phyloP scores from a whole-genome alignment of 805 yeast species.

The Hanseniaspora meyeri region DNA sequence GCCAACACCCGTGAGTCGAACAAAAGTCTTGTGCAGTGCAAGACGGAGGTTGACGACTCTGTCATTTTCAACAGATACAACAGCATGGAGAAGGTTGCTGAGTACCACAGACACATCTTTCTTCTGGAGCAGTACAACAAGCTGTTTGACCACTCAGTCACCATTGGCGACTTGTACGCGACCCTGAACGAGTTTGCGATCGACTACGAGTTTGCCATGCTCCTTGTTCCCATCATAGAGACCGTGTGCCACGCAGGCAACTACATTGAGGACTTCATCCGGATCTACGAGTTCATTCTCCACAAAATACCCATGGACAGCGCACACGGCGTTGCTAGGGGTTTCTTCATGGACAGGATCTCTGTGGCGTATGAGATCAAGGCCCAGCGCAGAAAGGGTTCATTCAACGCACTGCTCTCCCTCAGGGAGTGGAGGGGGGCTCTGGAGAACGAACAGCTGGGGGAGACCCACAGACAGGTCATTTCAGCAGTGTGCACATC shows the following conservation, averaged over 20 bases:
- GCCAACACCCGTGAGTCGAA: slow-evolving; percentile 1
- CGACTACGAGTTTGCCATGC: not conserved
- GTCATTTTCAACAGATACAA: not conserved
- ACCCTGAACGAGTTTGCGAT: not conserved
- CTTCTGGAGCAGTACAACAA: slow-evolving; percentile 6
- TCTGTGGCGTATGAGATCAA: not conserved
- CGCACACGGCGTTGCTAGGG: not conserved
- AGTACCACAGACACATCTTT: slow-evolving; percentile 1
- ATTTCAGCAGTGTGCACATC: not conserved
- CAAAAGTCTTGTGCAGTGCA: slow-evolving; percentile 2
- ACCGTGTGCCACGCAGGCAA: slow-evolving; percentile 9
- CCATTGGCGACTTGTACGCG: not conserved
- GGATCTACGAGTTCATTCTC: slow-evolving; percentile 8
- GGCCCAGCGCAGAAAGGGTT: not conserved
- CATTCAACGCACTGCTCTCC: not conserved
- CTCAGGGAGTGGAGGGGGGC: not conserved
- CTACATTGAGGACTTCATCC: slow-evolving; percentile 8
- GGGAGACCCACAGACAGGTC: not conserved
- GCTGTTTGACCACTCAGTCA: slow-evolving; percentile 3
- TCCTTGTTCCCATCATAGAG: slow-evolving; percentile 3
- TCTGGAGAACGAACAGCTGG: not conserved
- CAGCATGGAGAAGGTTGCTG: not conserved
- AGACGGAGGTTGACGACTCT: slow-evolving; percentile 9
- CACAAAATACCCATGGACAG: not conserved
- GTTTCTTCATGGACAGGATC: slow-evolving; percentile 3